Percentiles rank a stretch among this genome's conserved stretches.
These are phyloP conservation scores for Botrytis elliptica DNA, from an alignment of 2,329 filamentous ascomycete genomes.

Conservation along the genomic window DNA sequence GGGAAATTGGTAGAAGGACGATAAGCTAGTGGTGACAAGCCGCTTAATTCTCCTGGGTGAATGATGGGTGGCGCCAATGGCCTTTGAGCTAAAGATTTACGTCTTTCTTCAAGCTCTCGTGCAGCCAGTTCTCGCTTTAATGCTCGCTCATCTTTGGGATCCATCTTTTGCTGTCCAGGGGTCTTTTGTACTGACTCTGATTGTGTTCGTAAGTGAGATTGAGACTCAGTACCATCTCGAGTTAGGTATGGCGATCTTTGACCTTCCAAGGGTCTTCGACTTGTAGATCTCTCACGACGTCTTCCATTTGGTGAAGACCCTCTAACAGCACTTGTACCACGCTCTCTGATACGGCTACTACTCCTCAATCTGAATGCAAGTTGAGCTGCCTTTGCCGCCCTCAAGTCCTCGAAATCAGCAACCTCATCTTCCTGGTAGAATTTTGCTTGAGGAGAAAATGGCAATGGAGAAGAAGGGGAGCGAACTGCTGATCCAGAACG, in stretches of 20 bases:
- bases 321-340: conserved; percentile 36
- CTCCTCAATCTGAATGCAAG: conserved; percentile 59
- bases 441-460: conserved; percentile 62
- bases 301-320: conserved; percentile 36
- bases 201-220: conserved; percentile 41
- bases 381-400: conserved; percentile 52
- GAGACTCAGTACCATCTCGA: conserved; percentile 25
- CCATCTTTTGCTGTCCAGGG: conserved; percentile 47
- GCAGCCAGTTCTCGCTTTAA: conserved; percentile 73
- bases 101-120: conserved; percentile 82
- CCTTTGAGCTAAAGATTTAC: conserved; percentile 77
- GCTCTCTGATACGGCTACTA: conserved; percentile 44
- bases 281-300: conserved; percentile 38
- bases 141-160: conserved; percentile 58
- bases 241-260: conserved; percentile 28
- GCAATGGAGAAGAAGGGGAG: conserved; percentile 79
- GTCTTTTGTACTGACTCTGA: conserved; percentile 37
- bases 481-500: conserved; percentile 58
- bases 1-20: conserved; percentile 33
- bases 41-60: conserved; percentile 60
- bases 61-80: conserved; percentile 79
- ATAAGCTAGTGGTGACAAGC: conserved; percentile 36
- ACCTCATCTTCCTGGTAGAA: conserved; percentile 53
- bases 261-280: conserved; percentile 30
- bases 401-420: conserved; percentile 65